Conservation (phyloP, 73 alveolate genomes). For the Paramecium sexaurelia region DNA sequence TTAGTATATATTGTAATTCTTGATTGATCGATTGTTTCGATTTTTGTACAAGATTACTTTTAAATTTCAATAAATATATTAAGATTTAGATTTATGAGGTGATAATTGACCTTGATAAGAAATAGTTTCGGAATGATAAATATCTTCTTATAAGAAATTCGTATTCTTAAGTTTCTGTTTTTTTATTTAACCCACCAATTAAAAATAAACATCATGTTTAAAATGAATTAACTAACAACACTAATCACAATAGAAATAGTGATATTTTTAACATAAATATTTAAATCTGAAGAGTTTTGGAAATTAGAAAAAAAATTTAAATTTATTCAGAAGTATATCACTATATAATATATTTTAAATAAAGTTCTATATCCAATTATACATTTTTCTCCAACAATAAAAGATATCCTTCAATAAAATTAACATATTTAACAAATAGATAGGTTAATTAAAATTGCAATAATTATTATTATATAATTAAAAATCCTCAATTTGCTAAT, state of each 20-base stretch:
- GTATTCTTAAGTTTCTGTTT: not conserved
- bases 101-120: not conserved
- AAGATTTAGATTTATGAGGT: not conserved
- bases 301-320: not conserved
- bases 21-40: not conserved
- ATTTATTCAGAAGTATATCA: not conserved
- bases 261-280: not conserved
- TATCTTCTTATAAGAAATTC: not conserved
- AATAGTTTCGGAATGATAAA: not conserved
- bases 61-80: not conserved
- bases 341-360: not conserved
- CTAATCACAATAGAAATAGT: not conserved
- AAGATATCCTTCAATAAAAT: slow-evolving; percentile 8
- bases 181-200: slow-evolving; percentile 47
- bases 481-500: not conserved
- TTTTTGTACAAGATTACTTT: not conserved
- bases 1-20: not conserved
- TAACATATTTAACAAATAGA: slow-evolving; percentile 14
- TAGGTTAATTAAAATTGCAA: not conserved
- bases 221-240: not conserved
- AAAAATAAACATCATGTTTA: not conserved
- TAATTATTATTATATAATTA: slow-evolving; percentile 21
- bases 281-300: slow-evolving; percentile 29
- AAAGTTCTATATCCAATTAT: not conserved
- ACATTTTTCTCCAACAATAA: not conserved